phyloP scores from a whole-genome alignment of 441 rosid species.

The Melastoma candidum region DNA sequence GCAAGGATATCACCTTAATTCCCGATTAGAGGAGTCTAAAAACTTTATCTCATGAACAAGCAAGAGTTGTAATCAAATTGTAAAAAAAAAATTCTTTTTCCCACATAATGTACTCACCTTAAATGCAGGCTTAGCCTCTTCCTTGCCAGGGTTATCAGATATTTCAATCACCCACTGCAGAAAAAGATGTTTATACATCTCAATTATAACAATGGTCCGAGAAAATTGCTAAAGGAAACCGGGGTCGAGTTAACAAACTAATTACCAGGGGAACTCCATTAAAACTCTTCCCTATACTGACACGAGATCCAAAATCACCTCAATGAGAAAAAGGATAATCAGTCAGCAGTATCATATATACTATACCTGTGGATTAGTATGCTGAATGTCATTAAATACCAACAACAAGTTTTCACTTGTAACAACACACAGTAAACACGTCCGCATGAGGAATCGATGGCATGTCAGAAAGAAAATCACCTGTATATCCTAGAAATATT shows the following conservation, averaged over 20 bases:
- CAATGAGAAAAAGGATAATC: conserved; percentile 59
- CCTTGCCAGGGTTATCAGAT: conserved; percentile 76
- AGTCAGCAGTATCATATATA: conserved; percentile 38
- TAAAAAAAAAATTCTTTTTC: no score
- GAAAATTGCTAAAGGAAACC: background rate
- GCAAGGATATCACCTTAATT: no score
- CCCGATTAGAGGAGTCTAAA: no score
- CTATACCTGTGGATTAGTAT: background rate
- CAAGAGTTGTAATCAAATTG: background rate
- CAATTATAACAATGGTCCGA: conserved; percentile 7
- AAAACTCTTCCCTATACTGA: conserved; percentile 93
- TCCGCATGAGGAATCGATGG: background rate
- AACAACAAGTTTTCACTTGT: no score
- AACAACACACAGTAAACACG: background rate
- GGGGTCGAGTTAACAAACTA: conserved; percentile 14
- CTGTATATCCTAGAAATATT: conserved; percentile 81
- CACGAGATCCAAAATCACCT: conserved; percentile 48
- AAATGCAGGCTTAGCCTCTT: conserved; percentile 92
- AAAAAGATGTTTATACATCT: conserved; percentile 9
- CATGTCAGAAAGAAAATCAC: conserved; percentile 22
- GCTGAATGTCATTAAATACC: no score
- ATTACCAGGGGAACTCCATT: conserved; percentile 88
- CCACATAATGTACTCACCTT: conserved; percentile 40
- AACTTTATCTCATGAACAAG: background rate
- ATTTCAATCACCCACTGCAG: conserved; percentile 92